Conservation (phyloP, 108 stramenopile species). For the Nitzschia sp. region DNA sequence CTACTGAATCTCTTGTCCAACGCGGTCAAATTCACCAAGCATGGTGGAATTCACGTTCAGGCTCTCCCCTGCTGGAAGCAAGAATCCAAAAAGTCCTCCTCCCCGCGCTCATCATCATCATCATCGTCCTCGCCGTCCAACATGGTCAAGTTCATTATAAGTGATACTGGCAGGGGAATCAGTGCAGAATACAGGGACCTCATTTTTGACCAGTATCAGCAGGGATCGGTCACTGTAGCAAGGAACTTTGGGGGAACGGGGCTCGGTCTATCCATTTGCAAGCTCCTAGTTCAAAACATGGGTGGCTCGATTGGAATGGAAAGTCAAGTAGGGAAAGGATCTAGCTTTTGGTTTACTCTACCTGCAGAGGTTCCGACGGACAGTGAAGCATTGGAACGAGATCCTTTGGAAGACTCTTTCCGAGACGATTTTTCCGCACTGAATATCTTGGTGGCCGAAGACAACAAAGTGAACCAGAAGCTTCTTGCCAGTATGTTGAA, state of each 20-base stretch:
- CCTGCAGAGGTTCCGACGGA: constrained; percentile 23
- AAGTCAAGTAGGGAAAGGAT: constrained; percentile 29
- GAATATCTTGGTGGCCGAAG: constrained; percentile 52
- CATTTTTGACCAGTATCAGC: constrained; percentile 50
- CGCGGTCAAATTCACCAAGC: constrained; percentile 58
- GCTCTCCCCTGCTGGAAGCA: neutral
- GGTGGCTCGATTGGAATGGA: constrained; percentile 44
- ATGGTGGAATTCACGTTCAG: constrained; percentile 23
- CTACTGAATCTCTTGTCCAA: constrained; percentile 54
- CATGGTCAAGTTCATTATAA: constrained; percentile 38
- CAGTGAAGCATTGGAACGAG: neutral
- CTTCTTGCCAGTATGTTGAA: constrained; percentile 34
- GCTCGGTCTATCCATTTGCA: constrained; percentile 54
- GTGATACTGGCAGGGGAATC: constrained; percentile 67
- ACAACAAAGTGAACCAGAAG: constrained; percentile 58
- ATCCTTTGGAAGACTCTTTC: neutral
- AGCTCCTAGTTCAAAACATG: constrained; percentile 41
- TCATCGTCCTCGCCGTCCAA: too few relatives aligned
- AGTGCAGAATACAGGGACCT: constrained; percentile 13
- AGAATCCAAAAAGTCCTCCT: neutral
- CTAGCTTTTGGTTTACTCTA: constrained; percentile 36
- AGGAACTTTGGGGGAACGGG: constrained; percentile 55
- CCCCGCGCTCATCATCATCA: too few relatives aligned
- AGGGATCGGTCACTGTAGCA: constrained; percentile 35
- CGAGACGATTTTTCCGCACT: neutral